These are phyloP conservation scores for Zalaria sp. DNA, from an alignment of 2,329 filamentous ascomycete species.

Conservation along the genomic window DNA sequence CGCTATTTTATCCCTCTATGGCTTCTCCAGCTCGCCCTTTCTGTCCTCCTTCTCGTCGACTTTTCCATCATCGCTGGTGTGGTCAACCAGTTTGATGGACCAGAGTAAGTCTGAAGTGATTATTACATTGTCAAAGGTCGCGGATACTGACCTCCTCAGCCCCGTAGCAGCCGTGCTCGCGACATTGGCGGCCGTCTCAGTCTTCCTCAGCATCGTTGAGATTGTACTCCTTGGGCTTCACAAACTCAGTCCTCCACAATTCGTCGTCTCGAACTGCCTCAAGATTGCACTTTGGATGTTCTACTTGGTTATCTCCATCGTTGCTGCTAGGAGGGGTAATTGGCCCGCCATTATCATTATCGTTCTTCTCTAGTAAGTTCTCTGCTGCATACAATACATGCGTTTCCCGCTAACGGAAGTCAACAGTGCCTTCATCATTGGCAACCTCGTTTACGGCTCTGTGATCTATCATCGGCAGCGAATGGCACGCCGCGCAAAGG, in stretches of 20 bases:
- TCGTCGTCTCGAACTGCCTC: conserved; percentile 12
- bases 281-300: conserved; percentile 12
- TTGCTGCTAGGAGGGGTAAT: conserved; percentile 1
- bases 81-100: too few species aligned
- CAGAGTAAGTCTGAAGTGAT: too few species aligned
- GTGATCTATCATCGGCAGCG: conserved; percentile 22
- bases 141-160: conserved; percentile 4
- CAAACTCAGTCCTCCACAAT: conserved; percentile 10
- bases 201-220: conserved; percentile 14
- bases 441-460: conserved; percentile 25
- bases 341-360: conserved; percentile 9
- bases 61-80: too few species aligned
- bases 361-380: conserved; percentile 22
- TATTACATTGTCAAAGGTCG: too few species aligned
- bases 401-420: background rate
- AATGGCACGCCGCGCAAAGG: conserved; percentile 9
- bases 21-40: too few species aligned
- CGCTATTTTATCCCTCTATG: too few species aligned
- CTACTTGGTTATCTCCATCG: conserved; percentile 10
- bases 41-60: too few species aligned
- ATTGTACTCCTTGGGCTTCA: conserved; percentile 12
- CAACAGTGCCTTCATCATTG: conserved; percentile 20
- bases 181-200: conserved; percentile 9
- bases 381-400: background rate
- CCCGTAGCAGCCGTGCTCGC: conserved; percentile 9